Percentiles rank a stretch among this genome's conserved stretches.
Evolutionary conservation across 1,139 yeast genomes (phyloP).

Genomic region (Candida neerlandica): DNA sequence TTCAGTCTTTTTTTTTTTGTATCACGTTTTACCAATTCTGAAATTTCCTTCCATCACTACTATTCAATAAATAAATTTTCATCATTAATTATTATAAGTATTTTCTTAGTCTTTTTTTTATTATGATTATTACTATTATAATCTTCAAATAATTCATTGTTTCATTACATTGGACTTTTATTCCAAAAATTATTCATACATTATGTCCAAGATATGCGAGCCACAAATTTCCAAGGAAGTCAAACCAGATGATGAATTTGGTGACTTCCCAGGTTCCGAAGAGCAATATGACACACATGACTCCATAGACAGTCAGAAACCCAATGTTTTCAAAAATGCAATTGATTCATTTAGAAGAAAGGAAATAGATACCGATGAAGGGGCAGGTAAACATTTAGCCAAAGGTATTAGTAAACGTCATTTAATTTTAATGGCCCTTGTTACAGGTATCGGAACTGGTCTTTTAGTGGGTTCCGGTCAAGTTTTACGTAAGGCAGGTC

Average conservation of each 20-base stretch:
- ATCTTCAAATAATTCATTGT: background rate
- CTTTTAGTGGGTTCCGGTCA: constrained; percentile 43
- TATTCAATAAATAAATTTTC: background rate
- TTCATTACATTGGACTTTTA: background rate
- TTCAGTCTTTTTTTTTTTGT: background rate
- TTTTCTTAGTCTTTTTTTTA: too few species aligned
- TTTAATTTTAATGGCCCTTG: constrained; percentile 39
- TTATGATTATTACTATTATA: background rate
- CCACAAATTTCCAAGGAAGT: constrained; percentile 6
- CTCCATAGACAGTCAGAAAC: constrained; percentile 3
- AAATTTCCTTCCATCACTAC: background rate
- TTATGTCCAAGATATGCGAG: constrained; percentile 1
- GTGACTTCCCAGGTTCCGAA: constrained; percentile 14
- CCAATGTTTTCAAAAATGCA: constrained; percentile 26
- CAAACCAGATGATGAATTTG: constrained; percentile 13
- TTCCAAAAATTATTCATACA: background rate
- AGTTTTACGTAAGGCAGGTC: constrained; percentile 37
- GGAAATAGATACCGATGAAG: constrained; percentile 20
- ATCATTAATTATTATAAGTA: too few species aligned
- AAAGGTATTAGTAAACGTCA: constrained; percentile 40
- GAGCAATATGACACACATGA: constrained; percentile 13
- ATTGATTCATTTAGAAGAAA: constrained; percentile 34
- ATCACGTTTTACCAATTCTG: background rate
- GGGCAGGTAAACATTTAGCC: constrained; percentile 33
- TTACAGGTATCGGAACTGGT: constrained; percentile 47